Conservation (phyloP, 2,329 filamentous ascomycete genomes). For the Lithohypha guttulata region DNA sequence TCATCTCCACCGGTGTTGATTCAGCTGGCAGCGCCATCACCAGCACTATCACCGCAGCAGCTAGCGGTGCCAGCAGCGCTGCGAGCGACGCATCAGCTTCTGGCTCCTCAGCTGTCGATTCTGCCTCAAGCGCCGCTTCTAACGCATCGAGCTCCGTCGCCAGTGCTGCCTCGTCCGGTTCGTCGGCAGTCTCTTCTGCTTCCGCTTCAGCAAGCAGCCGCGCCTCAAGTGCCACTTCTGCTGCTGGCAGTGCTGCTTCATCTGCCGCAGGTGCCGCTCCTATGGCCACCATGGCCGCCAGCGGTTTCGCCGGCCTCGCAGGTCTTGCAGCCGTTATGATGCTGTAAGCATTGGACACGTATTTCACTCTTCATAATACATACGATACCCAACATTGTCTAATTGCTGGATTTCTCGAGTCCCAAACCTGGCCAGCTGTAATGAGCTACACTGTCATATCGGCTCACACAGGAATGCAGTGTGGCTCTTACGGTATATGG, state of each 20-base stretch:
- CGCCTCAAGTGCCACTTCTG: conserved; percentile 14
- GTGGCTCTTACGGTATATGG: background rate
- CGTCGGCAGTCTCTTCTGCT: conserved; percentile 13
- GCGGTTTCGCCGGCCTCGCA: conserved; percentile 27
- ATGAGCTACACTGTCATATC: no score
- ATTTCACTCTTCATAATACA: background rate
- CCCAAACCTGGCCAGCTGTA: no score
- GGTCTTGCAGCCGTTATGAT: conserved; percentile 34
- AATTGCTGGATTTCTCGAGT: conserved; percentile 5
- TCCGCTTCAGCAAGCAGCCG: conserved; percentile 14
- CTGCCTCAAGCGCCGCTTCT: conserved; percentile 11
- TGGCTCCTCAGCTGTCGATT: conserved; percentile 11
- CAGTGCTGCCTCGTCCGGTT: conserved; percentile 12
- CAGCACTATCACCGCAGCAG: conserved; percentile 14
- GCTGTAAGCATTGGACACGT: conserved; percentile 25
- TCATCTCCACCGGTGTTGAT: conserved; percentile 8
- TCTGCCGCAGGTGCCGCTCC: conserved; percentile 15
- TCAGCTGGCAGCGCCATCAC: conserved; percentile 14
- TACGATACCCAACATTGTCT: conserved; percentile 9
- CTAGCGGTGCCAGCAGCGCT: conserved; percentile 11
- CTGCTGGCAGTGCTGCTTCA: conserved; percentile 14
- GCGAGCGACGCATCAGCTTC: conserved; percentile 9
- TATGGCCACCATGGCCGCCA: conserved; percentile 20
- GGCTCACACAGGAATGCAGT: background rate
- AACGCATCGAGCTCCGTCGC: conserved; percentile 17